Percentiles rank a stretch among this genome's conserved stretches.
Evolutionary conservation across 768 basidiomycete genomes (phyloP).

Genomic region (Kwoniella europaea): DNA sequence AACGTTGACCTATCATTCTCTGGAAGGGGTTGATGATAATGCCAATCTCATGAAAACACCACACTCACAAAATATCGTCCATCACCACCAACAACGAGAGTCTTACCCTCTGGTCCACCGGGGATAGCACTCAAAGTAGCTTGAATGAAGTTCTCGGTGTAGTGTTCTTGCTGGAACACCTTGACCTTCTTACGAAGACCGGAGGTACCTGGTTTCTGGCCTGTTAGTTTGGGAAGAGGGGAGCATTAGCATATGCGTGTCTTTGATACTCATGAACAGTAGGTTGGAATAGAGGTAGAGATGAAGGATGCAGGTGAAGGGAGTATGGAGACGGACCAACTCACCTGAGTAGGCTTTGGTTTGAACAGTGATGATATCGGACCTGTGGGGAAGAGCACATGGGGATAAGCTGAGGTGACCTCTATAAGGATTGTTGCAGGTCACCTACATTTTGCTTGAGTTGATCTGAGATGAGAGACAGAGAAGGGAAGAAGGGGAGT

Average conservation of each 20-base stretch:
- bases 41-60: not conserved
- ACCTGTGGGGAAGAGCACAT: conserved; percentile 30
- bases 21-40: not conserved
- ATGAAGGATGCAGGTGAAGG: too few species aligned
- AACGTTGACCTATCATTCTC: not conserved
- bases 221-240: conserved; percentile 65
- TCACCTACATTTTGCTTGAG: conserved; percentile 27
- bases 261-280: not conserved
- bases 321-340: not conserved
- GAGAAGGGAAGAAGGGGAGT: conserved; percentile 12
- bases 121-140: conserved; percentile 86
- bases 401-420: not conserved
- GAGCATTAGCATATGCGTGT: not conserved
- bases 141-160: conserved; percentile 98
- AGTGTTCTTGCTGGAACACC: conserved; percentile 98
- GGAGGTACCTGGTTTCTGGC: conserved; percentile 88
- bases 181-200: conserved; percentile 97
- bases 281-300: not conserved
- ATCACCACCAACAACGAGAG: conserved; percentile 95
- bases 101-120: conserved; percentile 68
- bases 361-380: conserved; percentile 67
- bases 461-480: conserved; percentile 10
- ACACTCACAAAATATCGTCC: conserved; percentile 74
- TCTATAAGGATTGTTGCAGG: not conserved
- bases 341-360: conserved; percentile 81